These are phyloP conservation scores for Agrocybe chaxingu DNA, from an alignment of 768 basidiomycete species.

Conservation along the genomic window DNA sequence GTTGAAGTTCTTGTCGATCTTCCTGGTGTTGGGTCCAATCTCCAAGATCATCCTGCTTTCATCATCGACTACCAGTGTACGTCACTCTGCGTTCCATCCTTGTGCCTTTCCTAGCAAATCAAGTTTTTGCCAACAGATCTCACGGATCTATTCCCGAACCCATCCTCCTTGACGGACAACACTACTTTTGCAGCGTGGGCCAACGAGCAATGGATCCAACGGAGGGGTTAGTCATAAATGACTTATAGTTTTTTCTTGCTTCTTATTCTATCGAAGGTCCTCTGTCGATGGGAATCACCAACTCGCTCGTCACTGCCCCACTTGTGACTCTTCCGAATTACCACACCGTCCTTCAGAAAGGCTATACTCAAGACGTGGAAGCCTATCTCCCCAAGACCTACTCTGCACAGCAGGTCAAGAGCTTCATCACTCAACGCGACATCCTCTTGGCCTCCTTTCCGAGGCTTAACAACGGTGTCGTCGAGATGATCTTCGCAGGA, in stretches of 20 bases:
- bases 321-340: neutral
- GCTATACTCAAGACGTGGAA: constrained; percentile 2
- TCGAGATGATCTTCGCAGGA: constrained; percentile 7
- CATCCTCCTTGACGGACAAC: constrained; percentile 1
- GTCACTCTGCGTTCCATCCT: neutral
- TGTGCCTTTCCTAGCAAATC: no score
- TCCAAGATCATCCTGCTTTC: constrained; percentile 1
- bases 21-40: neutral
- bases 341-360: constrained; percentile 2
- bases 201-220: constrained; percentile 3
- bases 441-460: constrained; percentile 4
- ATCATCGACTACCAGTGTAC: neutral
- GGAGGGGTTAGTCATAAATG: constrained; percentile 2
- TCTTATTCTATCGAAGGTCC: neutral
- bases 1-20: no score
- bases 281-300: constrained; percentile 6
- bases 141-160: constrained; percentile 7
- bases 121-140: neutral
- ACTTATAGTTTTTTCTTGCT: neutral
- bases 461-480: constrained; percentile 6
- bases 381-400: constrained; percentile 9
- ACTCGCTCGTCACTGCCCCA: constrained; percentile 1
- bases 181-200: constrained; percentile 7
- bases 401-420: constrained; percentile 2
- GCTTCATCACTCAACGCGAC: constrained; percentile 5